Evolutionary conservation across 139 green algal species (phyloP).

Genomic region (Dunaliella primolecta): DNA sequence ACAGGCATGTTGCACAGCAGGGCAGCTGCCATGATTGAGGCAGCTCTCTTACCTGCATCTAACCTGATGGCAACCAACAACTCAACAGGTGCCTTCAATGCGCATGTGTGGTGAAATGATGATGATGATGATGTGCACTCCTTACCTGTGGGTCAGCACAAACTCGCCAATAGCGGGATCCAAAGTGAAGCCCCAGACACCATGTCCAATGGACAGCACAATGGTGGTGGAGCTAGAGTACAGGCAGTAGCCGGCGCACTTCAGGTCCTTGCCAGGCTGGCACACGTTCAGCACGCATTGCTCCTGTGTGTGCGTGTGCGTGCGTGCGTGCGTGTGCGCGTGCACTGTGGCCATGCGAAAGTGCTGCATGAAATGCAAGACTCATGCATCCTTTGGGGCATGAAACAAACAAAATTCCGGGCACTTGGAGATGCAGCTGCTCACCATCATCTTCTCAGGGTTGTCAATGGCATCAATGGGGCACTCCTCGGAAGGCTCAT

Average conservation of each 20-base stretch:
- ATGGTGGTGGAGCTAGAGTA: conserved; percentile 89
- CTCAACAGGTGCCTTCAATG: no score
- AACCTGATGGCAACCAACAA: no score
- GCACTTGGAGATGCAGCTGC: no score
- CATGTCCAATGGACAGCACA: conserved; percentile 86
- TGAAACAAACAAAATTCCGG: no score
- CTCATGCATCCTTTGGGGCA: no score
- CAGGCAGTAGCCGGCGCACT: conserved; percentile 91
- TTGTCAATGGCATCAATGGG: conserved; percentile 74
- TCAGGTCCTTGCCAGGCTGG: conserved; percentile 86
- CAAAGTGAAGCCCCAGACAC: conserved; percentile 95
- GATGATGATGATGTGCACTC: no score
- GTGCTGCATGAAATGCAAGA: background rate
- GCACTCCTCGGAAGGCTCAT: conserved; percentile 84
- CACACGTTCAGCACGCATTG: conserved; percentile 91
- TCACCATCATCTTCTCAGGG: conserved; percentile 55
- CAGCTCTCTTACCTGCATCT: no score
- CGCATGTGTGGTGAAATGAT: no score
- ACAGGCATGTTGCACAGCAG: no score
- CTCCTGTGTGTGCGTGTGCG: conserved; percentile 35
- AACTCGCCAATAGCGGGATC: conserved; percentile 88
- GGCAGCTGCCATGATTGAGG: no score
- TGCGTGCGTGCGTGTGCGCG: background rate
- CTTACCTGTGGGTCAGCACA: conserved; percentile 77
- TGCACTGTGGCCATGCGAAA: background rate